Conservation (phyloP, 1,284 basidiomycete species). For the Tylopilus sp. region DNA sequence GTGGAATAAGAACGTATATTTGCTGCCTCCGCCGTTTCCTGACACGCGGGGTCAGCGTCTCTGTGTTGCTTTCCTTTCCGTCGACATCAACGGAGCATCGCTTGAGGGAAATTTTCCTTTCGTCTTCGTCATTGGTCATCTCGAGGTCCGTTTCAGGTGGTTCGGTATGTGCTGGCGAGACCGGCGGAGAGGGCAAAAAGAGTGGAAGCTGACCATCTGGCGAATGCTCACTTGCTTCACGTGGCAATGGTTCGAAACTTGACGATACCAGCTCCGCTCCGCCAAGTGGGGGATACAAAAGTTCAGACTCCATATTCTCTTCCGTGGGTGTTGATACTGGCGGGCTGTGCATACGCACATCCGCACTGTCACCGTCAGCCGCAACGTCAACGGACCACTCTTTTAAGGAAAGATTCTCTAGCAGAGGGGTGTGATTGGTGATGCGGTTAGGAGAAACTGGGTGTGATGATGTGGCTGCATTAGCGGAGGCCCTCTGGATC, state of each 20-base stretch:
- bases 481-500: slow-evolving; percentile 4
- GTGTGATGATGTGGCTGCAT: slow-evolving; percentile 7
- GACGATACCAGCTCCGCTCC: slow-evolving; percentile 3
- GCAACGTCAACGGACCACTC: slow-evolving; percentile 12
- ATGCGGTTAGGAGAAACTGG: slow-evolving; percentile 7
- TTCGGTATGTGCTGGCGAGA: slow-evolving; percentile 21
- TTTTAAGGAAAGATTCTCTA: slow-evolving; percentile 23
- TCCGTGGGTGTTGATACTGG: slow-evolving; percentile 3
- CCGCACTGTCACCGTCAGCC: slow-evolving; percentile 7
- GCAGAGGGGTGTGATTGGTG: slow-evolving; percentile 19
- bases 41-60: slow-evolving; percentile 1
- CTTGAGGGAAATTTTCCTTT: slow-evolving; percentile 17
- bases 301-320: slow-evolving; percentile 13
- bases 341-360: slow-evolving; percentile 25
- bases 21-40: slow-evolving; percentile 27
- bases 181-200: slow-evolving; percentile 30
- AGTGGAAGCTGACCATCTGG: slow-evolving; percentile 25
- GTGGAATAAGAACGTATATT: slow-evolving; percentile 32
- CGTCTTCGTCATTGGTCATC: slow-evolving; percentile 7
- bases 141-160: slow-evolving; percentile 26
- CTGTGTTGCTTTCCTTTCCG: slow-evolving; percentile 8
- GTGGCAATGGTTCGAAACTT: slow-evolving; percentile 8
- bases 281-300: slow-evolving; percentile 4
- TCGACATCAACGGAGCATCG: slow-evolving; percentile 18
- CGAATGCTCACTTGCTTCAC: slow-evolving; percentile 13